phyloP scores from a whole-genome alignment of 805 yeast genomes.

The Wickerhamiella australiensis region DNA sequence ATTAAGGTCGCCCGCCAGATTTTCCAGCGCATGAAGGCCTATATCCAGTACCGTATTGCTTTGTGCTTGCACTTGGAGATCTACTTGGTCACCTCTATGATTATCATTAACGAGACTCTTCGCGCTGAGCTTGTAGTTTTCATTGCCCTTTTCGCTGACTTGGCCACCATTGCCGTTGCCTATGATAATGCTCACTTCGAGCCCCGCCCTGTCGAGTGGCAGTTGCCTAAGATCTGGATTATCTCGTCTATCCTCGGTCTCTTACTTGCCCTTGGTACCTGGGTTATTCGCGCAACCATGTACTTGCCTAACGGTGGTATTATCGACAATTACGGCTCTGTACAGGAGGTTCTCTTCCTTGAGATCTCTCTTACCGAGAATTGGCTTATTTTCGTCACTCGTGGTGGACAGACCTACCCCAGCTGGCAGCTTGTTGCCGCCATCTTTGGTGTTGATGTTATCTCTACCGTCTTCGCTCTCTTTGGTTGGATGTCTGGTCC shows the following conservation, averaged over 20 bases:
- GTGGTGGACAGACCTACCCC: constrained; percentile 99
- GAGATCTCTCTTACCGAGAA: constrained; percentile 91
- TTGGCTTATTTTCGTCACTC: constrained; percentile 93
- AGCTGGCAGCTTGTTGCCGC: constrained; percentile 96
- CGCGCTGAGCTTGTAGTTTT: constrained; percentile 84
- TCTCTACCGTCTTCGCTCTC: constrained; percentile 81
- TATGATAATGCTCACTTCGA: constrained; percentile 95
- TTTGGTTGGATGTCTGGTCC: constrained; percentile 74
- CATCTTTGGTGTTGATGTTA: constrained; percentile 77
- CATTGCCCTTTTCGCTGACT: constrained; percentile 95
- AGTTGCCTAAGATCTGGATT: constrained; percentile 95
- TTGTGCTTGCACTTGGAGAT: constrained; percentile 88
- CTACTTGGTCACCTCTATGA: constrained; percentile 92
- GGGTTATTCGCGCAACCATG: constrained; percentile 92
- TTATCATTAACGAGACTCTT: constrained; percentile 77
- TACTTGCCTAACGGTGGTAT: constrained; percentile 69
- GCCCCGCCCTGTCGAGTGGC: constrained; percentile 91
- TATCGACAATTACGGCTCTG: constrained; percentile 88
- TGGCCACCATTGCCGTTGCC: constrained; percentile 94
- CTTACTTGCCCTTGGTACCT: constrained; percentile 80
- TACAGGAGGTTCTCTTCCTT: constrained; percentile 88
- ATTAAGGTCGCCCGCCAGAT: constrained; percentile 90
- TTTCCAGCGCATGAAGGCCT: constrained; percentile 98
- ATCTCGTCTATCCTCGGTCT: constrained; percentile 81
- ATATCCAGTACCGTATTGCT: constrained; percentile 96